Percentiles rank a stretch among this genome's conserved stretches.
Conservation (phyloP, 1,139 yeast genomes). For the Yamadazyma sp. region DNA sequence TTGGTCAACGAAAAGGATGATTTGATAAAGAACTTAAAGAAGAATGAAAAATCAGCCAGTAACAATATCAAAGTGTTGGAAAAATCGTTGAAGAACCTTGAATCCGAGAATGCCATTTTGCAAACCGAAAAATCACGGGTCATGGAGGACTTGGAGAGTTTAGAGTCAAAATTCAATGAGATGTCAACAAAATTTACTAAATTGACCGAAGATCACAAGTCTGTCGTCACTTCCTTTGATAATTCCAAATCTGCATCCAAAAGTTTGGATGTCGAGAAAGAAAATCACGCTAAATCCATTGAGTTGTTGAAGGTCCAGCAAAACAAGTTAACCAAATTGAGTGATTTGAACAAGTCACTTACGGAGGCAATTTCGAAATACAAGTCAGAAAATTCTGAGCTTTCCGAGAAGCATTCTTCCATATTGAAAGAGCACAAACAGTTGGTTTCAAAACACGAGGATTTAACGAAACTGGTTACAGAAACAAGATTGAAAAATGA, state of each 20-base stretch:
- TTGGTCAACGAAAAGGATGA: conserved; percentile 28
- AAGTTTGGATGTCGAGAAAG: conserved; percentile 16
- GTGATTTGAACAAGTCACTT: conserved; percentile 12
- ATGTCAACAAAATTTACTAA: conserved; percentile 18
- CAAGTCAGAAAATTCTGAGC: conserved; percentile 6
- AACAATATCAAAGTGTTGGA: conserved; percentile 20
- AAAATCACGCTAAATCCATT: conserved; percentile 19
- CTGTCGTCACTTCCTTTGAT: conserved; percentile 8
- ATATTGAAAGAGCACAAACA: conserved; percentile 6
- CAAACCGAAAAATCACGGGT: conserved; percentile 19
- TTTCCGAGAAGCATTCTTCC: conserved; percentile 9
- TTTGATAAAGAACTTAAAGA: conserved; percentile 23
- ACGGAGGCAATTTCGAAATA: conserved; percentile 18
- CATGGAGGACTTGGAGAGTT: conserved; percentile 14
- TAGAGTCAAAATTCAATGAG: conserved; percentile 28
- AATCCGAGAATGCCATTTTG: conserved; percentile 17
- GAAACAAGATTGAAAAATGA: conserved; percentile 8
- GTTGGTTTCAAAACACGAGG: conserved; percentile 11
- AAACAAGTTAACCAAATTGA: conserved; percentile 17
- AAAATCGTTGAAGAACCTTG: conserved; percentile 15
- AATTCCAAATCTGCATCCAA: conserved; percentile 7
- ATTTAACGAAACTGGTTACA: conserved; percentile 8
- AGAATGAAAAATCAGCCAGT: conserved; percentile 23
- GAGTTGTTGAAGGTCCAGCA: conserved; percentile 18
- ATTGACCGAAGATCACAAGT: conserved; percentile 19